phyloP scores from a whole-genome alignment of 2,329 filamentous ascomycete genomes.

The Beauveria brongniartii region DNA sequence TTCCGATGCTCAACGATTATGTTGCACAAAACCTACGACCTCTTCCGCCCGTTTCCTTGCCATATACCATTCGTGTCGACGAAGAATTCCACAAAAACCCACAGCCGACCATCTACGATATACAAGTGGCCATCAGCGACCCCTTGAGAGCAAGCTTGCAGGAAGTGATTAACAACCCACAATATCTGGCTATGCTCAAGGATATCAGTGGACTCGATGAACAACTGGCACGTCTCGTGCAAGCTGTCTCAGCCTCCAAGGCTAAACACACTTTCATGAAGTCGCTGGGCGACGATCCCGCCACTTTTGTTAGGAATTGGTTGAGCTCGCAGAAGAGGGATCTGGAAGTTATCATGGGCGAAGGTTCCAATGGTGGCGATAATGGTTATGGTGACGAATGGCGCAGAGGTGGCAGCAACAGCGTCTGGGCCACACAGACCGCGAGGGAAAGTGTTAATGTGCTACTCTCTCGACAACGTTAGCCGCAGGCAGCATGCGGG shows the following conservation, averaged over 20 bases:
- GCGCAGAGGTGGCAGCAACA: conserved; percentile 50
- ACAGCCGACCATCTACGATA: conserved; percentile 78
- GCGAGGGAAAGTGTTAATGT: conserved; percentile 57
- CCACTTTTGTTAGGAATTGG: conserved; percentile 80
- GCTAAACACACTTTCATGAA: conserved; percentile 86
- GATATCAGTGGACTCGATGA: conserved; percentile 75
- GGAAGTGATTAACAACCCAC: conserved; percentile 58
- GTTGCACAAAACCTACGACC: conserved; percentile 71
- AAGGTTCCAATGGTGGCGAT: conserved; percentile 57
- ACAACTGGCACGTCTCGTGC: conserved; percentile 72
- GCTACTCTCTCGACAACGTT: conserved; percentile 46
- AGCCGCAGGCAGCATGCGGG: neutral
- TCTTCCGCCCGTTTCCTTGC: conserved; percentile 72
- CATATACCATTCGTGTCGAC: conserved; percentile 92
- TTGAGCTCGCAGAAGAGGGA: conserved; percentile 85
- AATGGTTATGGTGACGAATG: conserved; percentile 57
- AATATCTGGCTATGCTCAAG: conserved; percentile 63
- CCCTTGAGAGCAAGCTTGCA: conserved; percentile 62
- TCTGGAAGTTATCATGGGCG: conserved; percentile 78
- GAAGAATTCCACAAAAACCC: conserved; percentile 69
- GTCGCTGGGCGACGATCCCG: conserved; percentile 70
- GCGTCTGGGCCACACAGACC: conserved; percentile 49
- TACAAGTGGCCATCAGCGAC: conserved; percentile 77
- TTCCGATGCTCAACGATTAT: conserved; percentile 77
- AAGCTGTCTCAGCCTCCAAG: conserved; percentile 76